Evolutionary conservation across 371 early-diverging fungal genomes (phyloP), one percentile per base, ranked within the genome.

Genomic region (Apophysomyces elegans): DNA sequence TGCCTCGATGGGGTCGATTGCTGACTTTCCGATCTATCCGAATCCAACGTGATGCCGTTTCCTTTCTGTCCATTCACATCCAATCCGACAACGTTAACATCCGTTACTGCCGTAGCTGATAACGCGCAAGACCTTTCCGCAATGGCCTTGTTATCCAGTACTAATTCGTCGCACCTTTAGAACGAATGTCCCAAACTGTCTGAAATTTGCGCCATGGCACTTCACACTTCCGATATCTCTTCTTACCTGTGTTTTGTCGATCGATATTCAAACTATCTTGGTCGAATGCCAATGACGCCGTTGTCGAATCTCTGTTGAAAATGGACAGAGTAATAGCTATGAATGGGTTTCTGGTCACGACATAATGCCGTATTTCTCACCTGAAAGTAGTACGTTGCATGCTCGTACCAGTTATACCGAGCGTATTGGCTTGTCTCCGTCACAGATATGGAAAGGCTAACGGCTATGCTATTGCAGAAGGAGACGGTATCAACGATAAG

Each of bases 351-450:
- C 5, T 21, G 54, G 9, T 47, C 21, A 21, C 7, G 5, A 50
- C 54, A 18, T n/a, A 21, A 21, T 11, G 21, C 35, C 11, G 7
- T 11, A 2, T 7, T 21, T 8, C 21, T 50, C 21, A 50, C 54
- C 54, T 50, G 54, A 50, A 7, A 50, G 16, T 50, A 50, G 54
- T 26, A 50, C 18, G 21, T 7, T 50, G 21, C 54, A 50, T 50
- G 54, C 54, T 50, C 16, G 54, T 21, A 50, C 21, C 54, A 50
- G 54, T 50, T 50, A 16, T 11, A 50, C 54, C 21, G 54, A 50
- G 54, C 54, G n/a, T 50, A 21, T 50, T 50, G 54, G 16, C 54
- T 50, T 50, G 54, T 50, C 54, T 50, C 21, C 54, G 16, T 50
- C 21, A 50, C 54, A 50, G 21, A 50, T 50, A 50, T 9, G 54